These are phyloP conservation scores for Talaromyces proteolyticus DNA, from an alignment of 495 filamentous ascomycete genomes.

Conservation along the genomic window DNA sequence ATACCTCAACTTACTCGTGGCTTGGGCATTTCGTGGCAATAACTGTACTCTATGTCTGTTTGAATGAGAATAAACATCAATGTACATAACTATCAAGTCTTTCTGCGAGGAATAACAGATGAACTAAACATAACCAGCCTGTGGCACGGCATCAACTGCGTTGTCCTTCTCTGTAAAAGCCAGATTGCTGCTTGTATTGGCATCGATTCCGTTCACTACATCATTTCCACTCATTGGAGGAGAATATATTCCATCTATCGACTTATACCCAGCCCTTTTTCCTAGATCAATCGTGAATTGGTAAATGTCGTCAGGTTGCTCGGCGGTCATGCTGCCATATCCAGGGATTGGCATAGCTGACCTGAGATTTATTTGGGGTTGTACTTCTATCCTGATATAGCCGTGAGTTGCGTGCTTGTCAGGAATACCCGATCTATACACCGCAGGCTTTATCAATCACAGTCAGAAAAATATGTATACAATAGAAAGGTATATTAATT, in stretches of 20 bases:
- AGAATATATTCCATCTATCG: slow-evolving; percentile 47
- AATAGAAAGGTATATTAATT: no score
- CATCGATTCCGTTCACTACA: slow-evolving; percentile 11
- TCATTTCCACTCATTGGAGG: slow-evolving; percentile 27
- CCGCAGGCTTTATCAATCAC: no score
- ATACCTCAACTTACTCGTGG: slow-evolving; percentile 46
- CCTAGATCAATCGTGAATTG: slow-evolving; percentile 59
- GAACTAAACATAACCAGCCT: slow-evolving; percentile 58
- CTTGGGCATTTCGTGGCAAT: slow-evolving; percentile 51
- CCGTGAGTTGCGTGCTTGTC: neutral
- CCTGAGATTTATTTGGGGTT: no score
- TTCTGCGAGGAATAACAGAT: neutral
- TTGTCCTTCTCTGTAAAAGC: slow-evolving; percentile 52
- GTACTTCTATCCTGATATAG: neutral
- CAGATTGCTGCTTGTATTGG: slow-evolving; percentile 9
- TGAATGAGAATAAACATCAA: no score
- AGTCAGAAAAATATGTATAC: no score
- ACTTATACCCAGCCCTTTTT: slow-evolving; percentile 54
- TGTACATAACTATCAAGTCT: no score
- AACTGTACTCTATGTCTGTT: slow-evolving; percentile 54
- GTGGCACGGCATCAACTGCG: slow-evolving; percentile 66
- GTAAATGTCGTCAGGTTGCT: slow-evolving; percentile 54
- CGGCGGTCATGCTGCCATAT: neutral
- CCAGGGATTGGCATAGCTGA: no score
- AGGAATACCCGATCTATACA: no score